Conservation (phyloP, 176 grass and related monocot genomes). For the Rhipidocladum racemiflorum region DNA sequence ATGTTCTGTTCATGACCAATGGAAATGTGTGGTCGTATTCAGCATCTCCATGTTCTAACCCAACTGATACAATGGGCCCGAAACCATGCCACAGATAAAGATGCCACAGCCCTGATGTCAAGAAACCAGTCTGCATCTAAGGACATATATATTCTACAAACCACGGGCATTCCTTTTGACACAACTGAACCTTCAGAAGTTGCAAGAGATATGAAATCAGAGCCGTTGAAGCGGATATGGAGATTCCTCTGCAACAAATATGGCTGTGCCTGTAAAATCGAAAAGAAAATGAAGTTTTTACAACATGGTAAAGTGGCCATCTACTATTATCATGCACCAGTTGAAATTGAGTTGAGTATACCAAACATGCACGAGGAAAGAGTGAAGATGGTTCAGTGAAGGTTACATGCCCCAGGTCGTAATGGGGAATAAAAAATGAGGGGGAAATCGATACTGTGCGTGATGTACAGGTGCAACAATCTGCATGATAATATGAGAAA, state of each 20-base stretch:
- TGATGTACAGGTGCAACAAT: neutral
- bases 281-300: neutral
- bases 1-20: conserved; percentile 41
- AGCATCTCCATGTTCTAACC: conserved; percentile 7
- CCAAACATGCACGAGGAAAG: neutral
- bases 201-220: conserved; percentile 15
- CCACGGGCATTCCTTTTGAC: neutral
- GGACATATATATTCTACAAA: neutral
- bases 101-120: conserved; percentile 28
- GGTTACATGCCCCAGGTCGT: neutral
- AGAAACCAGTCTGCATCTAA: neutral
- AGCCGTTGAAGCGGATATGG: conserved; percentile 20
- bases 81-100: neutral
- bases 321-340: neutral
- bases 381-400: neutral
- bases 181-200: conserved; percentile 13
- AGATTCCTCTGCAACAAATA: neutral
- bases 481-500: neutral
- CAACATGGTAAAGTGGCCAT: neutral
- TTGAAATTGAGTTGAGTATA: neutral
- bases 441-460: neutral
- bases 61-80: neutral
- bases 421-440: neutral
- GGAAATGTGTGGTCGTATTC: conserved; percentile 36
- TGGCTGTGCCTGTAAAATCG: neutral